Evolutionary conservation across 139 green algal genomes (phyloP).

Genomic region (Zygnema cylindricum): DNA sequence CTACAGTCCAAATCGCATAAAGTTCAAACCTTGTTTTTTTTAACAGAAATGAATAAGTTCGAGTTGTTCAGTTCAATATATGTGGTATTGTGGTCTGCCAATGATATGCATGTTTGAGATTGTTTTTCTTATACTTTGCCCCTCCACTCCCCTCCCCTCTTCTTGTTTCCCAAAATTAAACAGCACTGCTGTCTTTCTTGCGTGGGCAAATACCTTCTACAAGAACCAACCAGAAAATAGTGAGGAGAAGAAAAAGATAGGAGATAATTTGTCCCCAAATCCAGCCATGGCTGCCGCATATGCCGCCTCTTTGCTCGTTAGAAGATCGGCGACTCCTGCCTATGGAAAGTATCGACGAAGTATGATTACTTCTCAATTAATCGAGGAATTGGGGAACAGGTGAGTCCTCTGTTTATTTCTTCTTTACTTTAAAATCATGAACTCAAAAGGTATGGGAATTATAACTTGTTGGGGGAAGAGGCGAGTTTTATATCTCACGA

Average conservation of each 20-base stretch:
- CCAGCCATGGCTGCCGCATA: slow-evolving; percentile 16
- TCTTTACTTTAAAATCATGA: no score
- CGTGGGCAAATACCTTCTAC: slow-evolving; percentile 36
- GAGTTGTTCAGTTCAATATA: no score
- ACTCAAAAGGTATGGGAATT: no score
- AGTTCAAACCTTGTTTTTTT: no score
- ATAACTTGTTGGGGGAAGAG: no score
- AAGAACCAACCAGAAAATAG: background rate
- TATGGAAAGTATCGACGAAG: slow-evolving; percentile 31
- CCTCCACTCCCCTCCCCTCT: background rate
- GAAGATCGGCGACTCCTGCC: background rate
- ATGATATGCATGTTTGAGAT: no score
- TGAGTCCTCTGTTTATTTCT: no score
- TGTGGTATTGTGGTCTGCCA: no score
- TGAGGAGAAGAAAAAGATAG: background rate
- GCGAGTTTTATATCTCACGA: no score
- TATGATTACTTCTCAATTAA: background rate
- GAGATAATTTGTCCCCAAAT: background rate
- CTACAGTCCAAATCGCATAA: no score
- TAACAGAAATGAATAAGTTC: no score
- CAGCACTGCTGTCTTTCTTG: slow-evolving; percentile 56
- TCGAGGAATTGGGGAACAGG: slow-evolving; percentile 12
- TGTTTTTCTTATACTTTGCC: no score
- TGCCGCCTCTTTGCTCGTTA: slow-evolving; percentile 26
- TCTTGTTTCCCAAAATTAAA: background rate